Evolutionary conservation across 208 protist species (phyloP), one percentile per base, ranked within the genome.

Genomic region (Trypanosoma vivax): DNA sequence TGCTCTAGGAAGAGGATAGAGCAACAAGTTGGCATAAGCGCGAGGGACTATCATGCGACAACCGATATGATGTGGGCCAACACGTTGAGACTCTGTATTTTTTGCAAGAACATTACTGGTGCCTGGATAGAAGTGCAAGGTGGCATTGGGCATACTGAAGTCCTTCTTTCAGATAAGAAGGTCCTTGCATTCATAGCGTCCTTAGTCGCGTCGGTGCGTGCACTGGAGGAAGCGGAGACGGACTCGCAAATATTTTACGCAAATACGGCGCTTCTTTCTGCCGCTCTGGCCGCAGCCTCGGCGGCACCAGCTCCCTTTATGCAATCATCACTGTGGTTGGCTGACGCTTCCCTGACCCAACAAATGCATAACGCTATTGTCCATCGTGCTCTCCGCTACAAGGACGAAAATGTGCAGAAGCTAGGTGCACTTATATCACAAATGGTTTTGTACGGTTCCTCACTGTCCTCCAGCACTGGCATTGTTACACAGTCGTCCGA

Each of bases 281-380:
- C 81, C 3, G 43, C 57, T 1, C 33, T 89, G 13, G 57, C 76
- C 1, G 23, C 80, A 13, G 51, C 72, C 0, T 45, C 62, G 2
- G 69, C 75, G 2, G 76, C 86, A 0, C 81, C 86, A 11, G 45
- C 69, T 25, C 37, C 60, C 4, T 19, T 39, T 1, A 37, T 81
- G 65, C 86, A 87, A 53, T 34, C 56, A 5, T 50, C 42, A 18
- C 49, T 93, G 25, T 93, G 86, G 82, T 30, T 35, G 19, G 50
- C 65, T 7, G 78, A 84, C 40, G 24, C 40, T 9, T 29, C 23
- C 5, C 34, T 83, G 37, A 90, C 81, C 19, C 72, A 73, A 48
- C 60, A 93, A 56, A 66, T 93, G 16, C 86, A 93, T 51, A 60
- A 55, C 16, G 43, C 75, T 18, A 50, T 93, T 19, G 60, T 86